Evolutionary conservation across 345 rosid genomes (phyloP).

Genomic region (Citrus reticulata): DNA sequence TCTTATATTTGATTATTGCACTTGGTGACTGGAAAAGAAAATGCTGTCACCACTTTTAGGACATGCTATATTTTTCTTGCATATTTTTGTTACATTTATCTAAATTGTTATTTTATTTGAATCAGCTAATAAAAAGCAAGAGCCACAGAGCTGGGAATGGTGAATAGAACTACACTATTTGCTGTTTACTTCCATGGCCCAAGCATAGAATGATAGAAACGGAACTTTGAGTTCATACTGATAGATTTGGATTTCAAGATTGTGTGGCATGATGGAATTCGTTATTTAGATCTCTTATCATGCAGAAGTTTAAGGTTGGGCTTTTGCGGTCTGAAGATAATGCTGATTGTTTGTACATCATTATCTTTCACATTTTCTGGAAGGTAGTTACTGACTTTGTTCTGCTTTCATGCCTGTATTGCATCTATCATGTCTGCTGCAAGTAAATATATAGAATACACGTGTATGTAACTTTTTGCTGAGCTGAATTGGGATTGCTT

Average conservation of each 20-base stretch:
- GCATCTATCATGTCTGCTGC: slow-evolving; percentile 9
- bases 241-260: slow-evolving; percentile 5
- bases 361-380: slow-evolving; percentile 17
- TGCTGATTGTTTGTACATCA: slow-evolving; percentile 19
- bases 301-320: slow-evolving; percentile 22
- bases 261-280: slow-evolving; percentile 11
- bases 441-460: slow-evolving; percentile 1
- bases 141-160: slow-evolving; percentile 26
- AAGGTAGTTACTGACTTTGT: slow-evolving; percentile 30
- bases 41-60: not conserved
- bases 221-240: slow-evolving; percentile 1
- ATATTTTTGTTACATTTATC: slow-evolving; percentile 7
- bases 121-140: slow-evolving; percentile 52
- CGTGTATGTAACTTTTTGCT: not conserved
- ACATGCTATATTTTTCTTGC: slow-evolving; percentile 8
- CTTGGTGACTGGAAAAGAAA: not conserved
- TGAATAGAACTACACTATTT: slow-evolving; percentile 31
- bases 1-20: not conserved
- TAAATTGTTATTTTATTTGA: slow-evolving; percentile 30
- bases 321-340: slow-evolving; percentile 18
- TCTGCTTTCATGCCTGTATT: not conserved
- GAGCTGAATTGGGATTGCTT: not conserved
- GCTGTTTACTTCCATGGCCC: not conserved
- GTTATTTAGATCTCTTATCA: slow-evolving; percentile 21
- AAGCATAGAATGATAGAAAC: slow-evolving; percentile 1